Conservation (phyloP, 1,284 basidiomycete genomes). For the Tilletia horrida region DNA sequence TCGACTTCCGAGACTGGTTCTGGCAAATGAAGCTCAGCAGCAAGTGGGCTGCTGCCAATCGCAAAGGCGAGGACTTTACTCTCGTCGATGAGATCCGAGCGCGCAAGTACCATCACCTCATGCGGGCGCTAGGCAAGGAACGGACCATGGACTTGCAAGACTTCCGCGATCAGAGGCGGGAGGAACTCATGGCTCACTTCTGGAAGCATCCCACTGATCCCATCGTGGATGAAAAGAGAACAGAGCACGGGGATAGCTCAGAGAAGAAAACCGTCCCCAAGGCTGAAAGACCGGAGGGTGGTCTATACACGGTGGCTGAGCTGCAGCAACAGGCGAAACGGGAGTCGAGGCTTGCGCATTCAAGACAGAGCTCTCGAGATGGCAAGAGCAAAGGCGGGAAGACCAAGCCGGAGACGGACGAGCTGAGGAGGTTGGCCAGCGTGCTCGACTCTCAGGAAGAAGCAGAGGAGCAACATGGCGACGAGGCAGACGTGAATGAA, state of each 20-base stretch:
- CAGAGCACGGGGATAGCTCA: not conserved
- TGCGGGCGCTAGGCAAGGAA: conserved; percentile 35
- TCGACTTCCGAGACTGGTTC: conserved; percentile 47
- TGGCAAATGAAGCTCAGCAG: conserved; percentile 39
- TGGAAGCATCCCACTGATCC: conserved; percentile 26
- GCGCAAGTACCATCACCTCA: conserved; percentile 34
- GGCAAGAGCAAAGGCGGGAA: not conserved
- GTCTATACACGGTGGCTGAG: conserved; percentile 29
- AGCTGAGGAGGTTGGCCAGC: conserved; percentile 3
- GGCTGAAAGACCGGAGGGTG: conserved; percentile 25
- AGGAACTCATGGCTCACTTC: conserved; percentile 27
- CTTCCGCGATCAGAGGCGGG: conserved; percentile 29
- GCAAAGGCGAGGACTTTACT: conserved; percentile 33
- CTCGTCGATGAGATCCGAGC: conserved; percentile 40
- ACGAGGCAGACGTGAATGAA: conserved; percentile 25
- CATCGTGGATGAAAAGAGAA: conserved; percentile 16
- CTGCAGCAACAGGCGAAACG: conserved; percentile 18
- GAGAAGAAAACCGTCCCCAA: conserved; percentile 19
- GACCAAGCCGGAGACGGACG: not conserved
- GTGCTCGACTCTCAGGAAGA: conserved; percentile 26
- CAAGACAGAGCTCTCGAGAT: not conserved
- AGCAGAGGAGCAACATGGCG: conserved; percentile 20
- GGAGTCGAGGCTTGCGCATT: not conserved
- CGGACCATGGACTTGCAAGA: conserved; percentile 26
- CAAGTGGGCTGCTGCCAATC: conserved; percentile 32